phyloP scores from a whole-genome alignment of 805 yeast genomes.

The Spencermartinsiella europaea region DNA sequence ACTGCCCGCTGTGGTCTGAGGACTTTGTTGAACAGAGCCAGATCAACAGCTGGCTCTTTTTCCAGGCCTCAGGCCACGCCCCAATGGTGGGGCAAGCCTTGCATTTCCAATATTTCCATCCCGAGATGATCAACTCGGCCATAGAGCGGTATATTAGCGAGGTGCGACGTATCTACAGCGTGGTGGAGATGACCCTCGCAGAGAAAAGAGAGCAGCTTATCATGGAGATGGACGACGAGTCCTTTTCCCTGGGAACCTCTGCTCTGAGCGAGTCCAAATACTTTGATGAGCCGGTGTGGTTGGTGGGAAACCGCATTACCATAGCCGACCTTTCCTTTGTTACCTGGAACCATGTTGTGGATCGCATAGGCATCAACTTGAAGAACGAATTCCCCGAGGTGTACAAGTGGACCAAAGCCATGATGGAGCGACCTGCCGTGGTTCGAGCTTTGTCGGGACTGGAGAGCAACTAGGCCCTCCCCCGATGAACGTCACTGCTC shows the following conservation, averaged over 20 bases:
- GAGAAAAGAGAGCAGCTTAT: constrained; percentile 86
- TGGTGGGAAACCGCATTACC: constrained; percentile 78
- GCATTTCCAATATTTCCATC: constrained; percentile 88
- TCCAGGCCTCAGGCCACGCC: constrained; percentile 95
- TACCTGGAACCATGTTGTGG: constrained; percentile 96
- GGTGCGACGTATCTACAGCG: constrained; percentile 89
- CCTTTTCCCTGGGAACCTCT: constrained; percentile 82
- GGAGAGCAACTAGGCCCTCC: constrained; percentile 28
- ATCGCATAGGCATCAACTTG: constrained; percentile 82
- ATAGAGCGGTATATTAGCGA: constrained; percentile 88
- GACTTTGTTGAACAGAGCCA: constrained; percentile 76
- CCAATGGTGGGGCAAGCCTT: constrained; percentile 99
- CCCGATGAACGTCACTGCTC: background rate
- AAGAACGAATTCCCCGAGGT: constrained; percentile 83
- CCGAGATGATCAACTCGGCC: constrained; percentile 79
- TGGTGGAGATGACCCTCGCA: constrained; percentile 89
- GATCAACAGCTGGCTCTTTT: constrained; percentile 83
- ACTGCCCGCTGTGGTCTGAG: constrained; percentile 74
- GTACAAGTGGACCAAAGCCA: constrained; percentile 89
- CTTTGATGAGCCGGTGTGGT: constrained; percentile 92
- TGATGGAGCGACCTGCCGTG: constrained; percentile 95
- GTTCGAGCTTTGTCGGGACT: constrained; percentile 73
- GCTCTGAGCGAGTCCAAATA: constrained; percentile 79
- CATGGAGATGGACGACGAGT: constrained; percentile 86
- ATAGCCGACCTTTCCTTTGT: constrained; percentile 89